Evolutionary conservation across 129 eudicot genomes (phyloP).

Genomic region (Lactuca sativa): DNA sequence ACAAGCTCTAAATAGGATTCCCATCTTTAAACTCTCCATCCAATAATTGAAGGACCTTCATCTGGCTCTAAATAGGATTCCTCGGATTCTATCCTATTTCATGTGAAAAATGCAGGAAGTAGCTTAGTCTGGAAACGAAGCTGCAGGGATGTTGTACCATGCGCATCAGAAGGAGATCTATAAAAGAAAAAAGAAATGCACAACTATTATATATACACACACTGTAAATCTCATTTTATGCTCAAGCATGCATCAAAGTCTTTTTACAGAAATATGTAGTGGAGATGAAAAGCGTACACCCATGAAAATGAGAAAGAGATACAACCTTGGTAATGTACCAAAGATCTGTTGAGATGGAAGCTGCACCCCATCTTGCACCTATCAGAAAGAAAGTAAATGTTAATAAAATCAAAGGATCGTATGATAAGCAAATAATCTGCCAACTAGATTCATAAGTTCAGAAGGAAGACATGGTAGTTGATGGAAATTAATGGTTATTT

Average conservation of each 20-base stretch:
- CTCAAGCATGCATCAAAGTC: not conserved
- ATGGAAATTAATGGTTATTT: no score
- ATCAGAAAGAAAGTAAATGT: constrained; percentile 18
- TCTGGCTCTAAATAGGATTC: no score
- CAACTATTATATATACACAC: no score
- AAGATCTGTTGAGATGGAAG: constrained; percentile 26
- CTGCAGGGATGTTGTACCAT: constrained; percentile 46
- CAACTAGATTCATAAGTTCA: not conserved
- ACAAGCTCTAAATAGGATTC: no score
- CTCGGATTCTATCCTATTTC: constrained; percentile 50
- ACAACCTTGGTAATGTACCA: constrained; percentile 50
- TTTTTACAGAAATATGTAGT: no score
- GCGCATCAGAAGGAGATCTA: constrained; percentile 37
- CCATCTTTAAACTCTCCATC: no score
- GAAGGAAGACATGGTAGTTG: constrained; percentile 20
- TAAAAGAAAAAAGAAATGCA: constrained; percentile 18
- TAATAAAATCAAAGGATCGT: not conserved
- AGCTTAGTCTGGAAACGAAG: constrained; percentile 48
- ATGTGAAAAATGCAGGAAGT: constrained; percentile 57
- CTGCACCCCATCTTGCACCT: constrained; percentile 71
- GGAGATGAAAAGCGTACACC: constrained; percentile 1
- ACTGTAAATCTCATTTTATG: no score
- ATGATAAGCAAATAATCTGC: no score
- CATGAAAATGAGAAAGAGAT: constrained; percentile 2
- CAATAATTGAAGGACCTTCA: no score